A percentile compares a stretch with the other conserved stretches of the same genome.
These are phyloP conservation scores for Schwanniomyces yamadae DNA, from an alignment of 805 yeast genomes.

Conservation along the genomic window DNA sequence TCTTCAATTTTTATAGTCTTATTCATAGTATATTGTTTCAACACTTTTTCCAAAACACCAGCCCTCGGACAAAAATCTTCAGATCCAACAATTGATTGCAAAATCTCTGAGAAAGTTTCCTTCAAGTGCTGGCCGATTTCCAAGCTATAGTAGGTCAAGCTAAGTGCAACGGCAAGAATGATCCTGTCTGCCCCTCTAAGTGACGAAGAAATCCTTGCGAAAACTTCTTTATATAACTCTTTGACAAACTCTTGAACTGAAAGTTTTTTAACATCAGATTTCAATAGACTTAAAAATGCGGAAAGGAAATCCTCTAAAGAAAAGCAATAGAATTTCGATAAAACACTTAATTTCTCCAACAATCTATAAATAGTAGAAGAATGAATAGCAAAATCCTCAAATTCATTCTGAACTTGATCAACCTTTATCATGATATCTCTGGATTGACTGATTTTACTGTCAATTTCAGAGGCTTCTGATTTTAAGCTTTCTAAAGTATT, in stretches of 20 bases:
- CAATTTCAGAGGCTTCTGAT: conserved; percentile 54
- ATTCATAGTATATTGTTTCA: conserved; percentile 10
- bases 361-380: conserved; percentile 51
- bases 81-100: conserved; percentile 4
- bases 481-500: conserved; percentile 65
- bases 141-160: conserved; percentile 22
- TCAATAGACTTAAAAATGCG: conserved; percentile 15
- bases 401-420: conserved; percentile 46
- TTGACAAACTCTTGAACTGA: conserved; percentile 27
- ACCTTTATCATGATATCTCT: conserved; percentile 53
- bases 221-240: conserved; percentile 47
- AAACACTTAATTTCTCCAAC: conserved; percentile 32
- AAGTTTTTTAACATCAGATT: conserved; percentile 13
- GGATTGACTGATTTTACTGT: conserved; percentile 54
- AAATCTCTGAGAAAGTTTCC: conserved; percentile 11
- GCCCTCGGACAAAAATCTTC: not conserved
- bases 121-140: conserved; percentile 24
- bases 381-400: conserved; percentile 53
- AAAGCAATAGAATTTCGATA: conserved; percentile 60
- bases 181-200: conserved; percentile 45
- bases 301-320: conserved; percentile 39
- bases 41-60: conserved; percentile 2
- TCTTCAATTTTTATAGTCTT: conserved; percentile 3
- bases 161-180: conserved; percentile 42
- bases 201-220: conserved; percentile 45